Base-by-base conservation (phyloP, 2,329 filamentous ascomycete genomes). In the Huntiella savannae region DNA sequence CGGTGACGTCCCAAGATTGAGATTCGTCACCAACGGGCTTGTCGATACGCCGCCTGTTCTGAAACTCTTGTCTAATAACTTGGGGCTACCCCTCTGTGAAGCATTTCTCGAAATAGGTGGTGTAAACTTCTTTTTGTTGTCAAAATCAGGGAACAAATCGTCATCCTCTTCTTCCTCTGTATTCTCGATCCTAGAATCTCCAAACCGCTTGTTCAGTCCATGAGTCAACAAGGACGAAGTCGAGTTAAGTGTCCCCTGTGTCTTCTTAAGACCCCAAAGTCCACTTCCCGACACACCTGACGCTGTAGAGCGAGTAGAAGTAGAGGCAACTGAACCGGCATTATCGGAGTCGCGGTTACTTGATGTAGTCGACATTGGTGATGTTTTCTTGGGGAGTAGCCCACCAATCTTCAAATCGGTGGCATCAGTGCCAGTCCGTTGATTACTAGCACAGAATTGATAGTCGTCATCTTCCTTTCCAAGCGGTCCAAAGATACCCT, bases 101-200 rank as follows among this genome's bases (percentile, higher is more conserved):
- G 40, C 38, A 40, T 45, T 46, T 16, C 47, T 40, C 8, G 48
- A 49, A 16, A 47, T 49, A 15, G 45, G 42, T 5, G 51, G 45
- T 2, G 47, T 47, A 10, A 47, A 48, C 38, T 50, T 50, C 15
- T 51, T 60, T 51, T 59, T 61, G 46, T 63, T 60, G 40, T 66
- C 65, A 55, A 75, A 73, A 54, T 73, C 66, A 2, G 71, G 63
- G 4, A 73, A 60, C 54, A 72, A 63, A 42, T 69, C 65, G 33
- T 69, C 64, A n/a, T 69, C 65, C 2, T 71, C 69, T 15, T 70
- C 65, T 5, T 64, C 61, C 11, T 68, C 64, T 12, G 33, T 19
- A 10, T 43, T 28, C 3, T 28, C 22, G 3, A 28, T 28, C 22
- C 8, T 28, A 28, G 22, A 28, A 28, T 28, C 22, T 10, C 22